These are phyloP conservation scores for Pseudopyrenochaeta lycopersici DNA, from an alignment of 2,329 filamentous ascomycete genomes.

Conservation along the genomic window DNA sequence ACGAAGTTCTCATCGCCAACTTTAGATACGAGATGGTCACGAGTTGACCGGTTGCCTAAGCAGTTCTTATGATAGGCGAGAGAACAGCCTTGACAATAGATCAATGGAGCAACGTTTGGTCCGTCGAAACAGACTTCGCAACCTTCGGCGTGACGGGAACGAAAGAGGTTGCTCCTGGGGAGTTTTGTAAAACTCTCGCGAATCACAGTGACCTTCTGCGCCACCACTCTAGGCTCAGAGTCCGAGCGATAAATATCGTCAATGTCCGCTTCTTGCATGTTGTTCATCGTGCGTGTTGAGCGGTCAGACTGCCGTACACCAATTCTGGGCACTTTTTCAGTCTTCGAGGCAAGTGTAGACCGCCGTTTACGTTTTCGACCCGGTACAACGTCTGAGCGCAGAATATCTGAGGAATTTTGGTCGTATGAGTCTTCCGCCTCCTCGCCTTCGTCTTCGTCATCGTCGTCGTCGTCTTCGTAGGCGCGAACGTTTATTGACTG, in stretches of 20 bases:
- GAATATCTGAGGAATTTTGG: constrained; percentile 40
- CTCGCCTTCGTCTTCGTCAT: constrained; percentile 34
- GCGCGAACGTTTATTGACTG: constrained; percentile 16
- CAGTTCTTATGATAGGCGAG: constrained; percentile 84
- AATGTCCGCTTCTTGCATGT: constrained; percentile 65
- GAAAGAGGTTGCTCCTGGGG: constrained; percentile 71
- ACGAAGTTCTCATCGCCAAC: constrained; percentile 79
- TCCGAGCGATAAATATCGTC: constrained; percentile 65
- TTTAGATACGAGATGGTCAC: constrained; percentile 93
- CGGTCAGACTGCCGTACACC: constrained; percentile 56
- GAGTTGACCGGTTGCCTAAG: constrained; percentile 73
- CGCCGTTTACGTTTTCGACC: constrained; percentile 51
- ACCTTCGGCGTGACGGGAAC: constrained; percentile 70
- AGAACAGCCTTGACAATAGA: constrained; percentile 92
- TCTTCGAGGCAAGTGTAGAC: constrained; percentile 13
- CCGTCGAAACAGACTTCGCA: constrained; percentile 78
- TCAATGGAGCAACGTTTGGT: constrained; percentile 71
- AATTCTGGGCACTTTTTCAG: constrained; percentile 28
- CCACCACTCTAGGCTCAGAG: constrained; percentile 48
- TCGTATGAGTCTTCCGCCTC: constrained; percentile 41
- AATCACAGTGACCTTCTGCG: constrained; percentile 66
- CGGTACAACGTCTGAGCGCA: constrained; percentile 53
- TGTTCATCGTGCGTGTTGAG: constrained; percentile 55
- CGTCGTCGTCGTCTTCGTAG: constrained; percentile 17
- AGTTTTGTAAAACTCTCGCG: constrained; percentile 77